phyloP scores from a whole-genome alignment of 768 basidiomycete species.

The Russula lepida region DNA sequence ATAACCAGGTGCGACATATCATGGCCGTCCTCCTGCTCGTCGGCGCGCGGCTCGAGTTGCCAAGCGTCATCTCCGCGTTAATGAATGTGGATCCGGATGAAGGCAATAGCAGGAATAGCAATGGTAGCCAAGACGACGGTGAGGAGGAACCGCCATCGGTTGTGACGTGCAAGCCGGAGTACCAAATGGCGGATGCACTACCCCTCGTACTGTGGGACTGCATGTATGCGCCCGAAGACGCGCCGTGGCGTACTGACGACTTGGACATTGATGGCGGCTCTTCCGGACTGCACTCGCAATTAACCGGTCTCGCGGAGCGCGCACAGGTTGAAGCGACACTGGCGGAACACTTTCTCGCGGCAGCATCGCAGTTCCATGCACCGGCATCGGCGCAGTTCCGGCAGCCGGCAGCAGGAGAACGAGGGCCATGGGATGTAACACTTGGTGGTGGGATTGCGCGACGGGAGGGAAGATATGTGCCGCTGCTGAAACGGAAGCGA shows the following conservation, averaged over 20 bases:
- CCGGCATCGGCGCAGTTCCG: constrained; percentile 35
- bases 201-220: constrained; percentile 93
- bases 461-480: constrained; percentile 54
- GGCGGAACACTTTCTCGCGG: constrained; percentile 55
- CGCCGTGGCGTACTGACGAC: constrained; percentile 64
- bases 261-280: constrained; percentile 29
- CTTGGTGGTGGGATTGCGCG: constrained; percentile 65
- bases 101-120: constrained; percentile 29
- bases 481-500: constrained; percentile 57
- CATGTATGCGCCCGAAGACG: constrained; percentile 53
- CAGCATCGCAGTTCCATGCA: constrained; percentile 44
- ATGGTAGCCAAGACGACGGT: constrained; percentile 12
- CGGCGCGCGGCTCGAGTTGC: constrained; percentile 69
- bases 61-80: constrained; percentile 59
- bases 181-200: constrained; percentile 88
- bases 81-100: constrained; percentile 54
- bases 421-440: constrained; percentile 42
- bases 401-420: constrained; percentile 23
- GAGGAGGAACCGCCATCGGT: constrained; percentile 34
- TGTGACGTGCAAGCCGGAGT: constrained; percentile 72
- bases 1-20: constrained; percentile 94
- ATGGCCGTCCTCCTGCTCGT: constrained; percentile 87
- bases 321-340: constrained; percentile 59
- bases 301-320: constrained; percentile 33
- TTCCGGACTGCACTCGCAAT: constrained; percentile 19